These are phyloP conservation scores for Capronia americana DNA, from an alignment of 2,329 filamentous ascomycete species.

Conservation along the genomic window DNA sequence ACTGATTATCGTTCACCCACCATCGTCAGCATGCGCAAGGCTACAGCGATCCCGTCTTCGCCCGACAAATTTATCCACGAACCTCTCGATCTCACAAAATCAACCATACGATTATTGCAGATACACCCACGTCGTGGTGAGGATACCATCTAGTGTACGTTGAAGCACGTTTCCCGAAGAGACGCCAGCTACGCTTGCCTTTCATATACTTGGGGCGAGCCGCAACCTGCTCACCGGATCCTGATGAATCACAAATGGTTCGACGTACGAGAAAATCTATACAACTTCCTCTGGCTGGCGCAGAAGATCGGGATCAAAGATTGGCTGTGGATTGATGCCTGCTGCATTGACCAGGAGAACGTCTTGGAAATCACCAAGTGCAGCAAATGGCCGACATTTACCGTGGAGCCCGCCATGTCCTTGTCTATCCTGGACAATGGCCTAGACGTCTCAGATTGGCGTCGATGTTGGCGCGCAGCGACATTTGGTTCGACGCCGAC, in stretches of 20 bases:
- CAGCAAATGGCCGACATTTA: neutral
- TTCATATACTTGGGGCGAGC: neutral
- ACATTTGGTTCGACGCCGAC: too few species aligned
- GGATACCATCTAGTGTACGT: neutral
- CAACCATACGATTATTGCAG: neutral
- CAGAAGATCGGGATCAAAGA: neutral
- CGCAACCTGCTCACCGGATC: neutral
- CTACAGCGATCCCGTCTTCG: neutral
- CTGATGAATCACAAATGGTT: neutral
- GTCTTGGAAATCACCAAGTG: constrained; percentile 9
- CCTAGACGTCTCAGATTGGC: too few species aligned
- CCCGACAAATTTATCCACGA: neutral
- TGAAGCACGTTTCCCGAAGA: neutral
- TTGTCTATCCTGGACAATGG: neutral
- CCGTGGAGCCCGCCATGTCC: neutral
- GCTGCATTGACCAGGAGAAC: constrained; percentile 6
- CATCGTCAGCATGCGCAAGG: neutral
- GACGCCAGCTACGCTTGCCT: neutral
- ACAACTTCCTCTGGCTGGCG: neutral
- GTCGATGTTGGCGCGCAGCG: too few species aligned
- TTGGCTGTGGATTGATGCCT: neutral
- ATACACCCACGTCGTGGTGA: neutral
- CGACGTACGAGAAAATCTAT: neutral
- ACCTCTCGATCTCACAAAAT: neutral
- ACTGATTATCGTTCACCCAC: neutral